phyloP scores from a whole-genome alignment of 257 asterid genomes.

The Solanum pennellii region DNA sequence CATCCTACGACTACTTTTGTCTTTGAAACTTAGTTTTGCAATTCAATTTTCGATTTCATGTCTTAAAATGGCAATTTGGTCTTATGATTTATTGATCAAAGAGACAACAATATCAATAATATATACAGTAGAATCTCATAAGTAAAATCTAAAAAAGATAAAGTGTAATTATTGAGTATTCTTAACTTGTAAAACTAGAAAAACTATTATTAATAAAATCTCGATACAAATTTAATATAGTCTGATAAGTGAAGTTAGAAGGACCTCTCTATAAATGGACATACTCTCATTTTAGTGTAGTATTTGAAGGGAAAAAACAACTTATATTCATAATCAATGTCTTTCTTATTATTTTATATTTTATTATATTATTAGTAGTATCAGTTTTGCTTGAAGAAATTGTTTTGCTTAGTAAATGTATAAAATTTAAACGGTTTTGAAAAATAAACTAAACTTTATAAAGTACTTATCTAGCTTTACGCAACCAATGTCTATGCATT shows the following conservation, averaged over 20 bases:
- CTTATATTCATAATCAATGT: background rate
- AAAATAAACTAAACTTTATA: background rate
- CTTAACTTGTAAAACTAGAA: background rate
- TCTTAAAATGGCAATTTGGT: background rate
- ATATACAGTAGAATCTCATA: fast-evolving
- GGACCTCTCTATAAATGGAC: background rate
- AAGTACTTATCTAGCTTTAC: background rate
- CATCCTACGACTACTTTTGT: background rate
- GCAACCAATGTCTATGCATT: background rate
- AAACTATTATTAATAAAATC: background rate
- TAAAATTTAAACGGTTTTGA: background rate
- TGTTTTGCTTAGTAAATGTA: background rate
- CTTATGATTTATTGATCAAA: background rate
- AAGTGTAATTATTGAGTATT: background rate
- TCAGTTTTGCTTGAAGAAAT: background rate
- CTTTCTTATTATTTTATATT: background rate
- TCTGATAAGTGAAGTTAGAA: too few species aligned
- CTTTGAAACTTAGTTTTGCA: background rate
- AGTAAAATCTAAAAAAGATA: background rate
- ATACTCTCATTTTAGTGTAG: background rate
- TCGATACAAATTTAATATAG: background rate
- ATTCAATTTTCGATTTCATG: background rate
- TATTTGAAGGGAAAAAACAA: background rate
- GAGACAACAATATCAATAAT: background rate
- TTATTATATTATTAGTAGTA: background rate